Evolutionary conservation across 75 land plant genomes (phyloP).

Genomic region (Azolla pinnata): DNA sequence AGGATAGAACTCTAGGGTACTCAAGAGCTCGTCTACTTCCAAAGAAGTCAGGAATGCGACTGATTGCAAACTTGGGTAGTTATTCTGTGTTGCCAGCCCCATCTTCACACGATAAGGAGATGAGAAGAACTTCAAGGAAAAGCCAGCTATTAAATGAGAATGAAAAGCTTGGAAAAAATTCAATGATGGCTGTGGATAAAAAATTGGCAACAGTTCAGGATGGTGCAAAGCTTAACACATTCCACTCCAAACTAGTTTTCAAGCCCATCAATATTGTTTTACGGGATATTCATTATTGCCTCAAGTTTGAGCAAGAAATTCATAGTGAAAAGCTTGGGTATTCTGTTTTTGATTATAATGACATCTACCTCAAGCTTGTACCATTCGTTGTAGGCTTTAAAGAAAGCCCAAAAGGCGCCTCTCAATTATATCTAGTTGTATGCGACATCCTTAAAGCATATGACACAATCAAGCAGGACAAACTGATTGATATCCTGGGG

Average conservation of each 20-base stretch:
- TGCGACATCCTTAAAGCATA: constrained; percentile 84
- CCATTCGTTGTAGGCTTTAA: constrained; percentile 46
- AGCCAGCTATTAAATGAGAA: background rate
- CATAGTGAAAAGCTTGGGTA: constrained; percentile 55
- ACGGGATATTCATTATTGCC: constrained; percentile 46
- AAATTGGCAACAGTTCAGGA: no score
- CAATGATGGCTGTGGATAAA: no score
- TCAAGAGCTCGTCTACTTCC: constrained; percentile 70
- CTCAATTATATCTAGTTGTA: constrained; percentile 51
- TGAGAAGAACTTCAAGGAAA: no score
- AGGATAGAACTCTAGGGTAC: constrained; percentile 60
- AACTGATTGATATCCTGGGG: constrained; percentile 40
- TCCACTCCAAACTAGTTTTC: no score
- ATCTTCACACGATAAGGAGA: background rate
- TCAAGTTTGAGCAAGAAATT: constrained; percentile 47
- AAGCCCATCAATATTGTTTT: constrained; percentile 60
- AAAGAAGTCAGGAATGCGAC: constrained; percentile 51
- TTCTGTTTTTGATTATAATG: constrained; percentile 91
- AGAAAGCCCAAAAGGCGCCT: constrained; percentile 16
- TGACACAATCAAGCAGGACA: constrained; percentile 75
- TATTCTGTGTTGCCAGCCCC: constrained; percentile 19
- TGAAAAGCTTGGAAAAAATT: background rate
- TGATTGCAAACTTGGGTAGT: constrained; percentile 61
- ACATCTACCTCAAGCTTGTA: constrained; percentile 51
- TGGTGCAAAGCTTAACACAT: background rate